Conservation (phyloP, 768 basidiomycete species). For the Agaricus blazei region DNA sequence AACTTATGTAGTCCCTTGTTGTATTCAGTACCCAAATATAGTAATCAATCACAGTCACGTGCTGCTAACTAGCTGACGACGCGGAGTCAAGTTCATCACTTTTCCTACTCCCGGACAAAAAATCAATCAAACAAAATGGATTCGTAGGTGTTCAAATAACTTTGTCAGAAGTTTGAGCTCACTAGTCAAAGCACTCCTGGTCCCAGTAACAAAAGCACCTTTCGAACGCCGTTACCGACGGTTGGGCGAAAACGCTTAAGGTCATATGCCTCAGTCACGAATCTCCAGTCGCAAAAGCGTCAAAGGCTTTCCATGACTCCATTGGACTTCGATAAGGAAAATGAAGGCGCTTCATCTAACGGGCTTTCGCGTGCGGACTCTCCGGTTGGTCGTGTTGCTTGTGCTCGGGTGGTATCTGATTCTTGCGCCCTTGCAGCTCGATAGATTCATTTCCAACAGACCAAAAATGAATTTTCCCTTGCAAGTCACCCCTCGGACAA, state of each 20-base stretch:
- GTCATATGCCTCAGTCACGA: slow-evolving; percentile 18
- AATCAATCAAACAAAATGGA: neutral
- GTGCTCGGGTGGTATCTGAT: neutral
- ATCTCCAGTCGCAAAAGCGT: slow-evolving; percentile 20
- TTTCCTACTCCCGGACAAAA: too few species aligned
- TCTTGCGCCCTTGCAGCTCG: slow-evolving; percentile 33
- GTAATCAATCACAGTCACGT: slow-evolving; percentile 4
- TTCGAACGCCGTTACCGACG: slow-evolving; percentile 5
- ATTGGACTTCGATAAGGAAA: slow-evolving; percentile 12
- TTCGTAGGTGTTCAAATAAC: neutral
- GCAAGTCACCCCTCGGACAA: slow-evolving; percentile 61
- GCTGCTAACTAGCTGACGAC: neutral
- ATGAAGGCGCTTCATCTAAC: slow-evolving; percentile 5
- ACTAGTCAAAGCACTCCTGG: neutral
- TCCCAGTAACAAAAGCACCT: neutral
- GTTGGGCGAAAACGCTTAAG: slow-evolving; percentile 2
- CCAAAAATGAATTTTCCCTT: slow-evolving; percentile 49
- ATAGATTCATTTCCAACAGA: slow-evolving; percentile 55
- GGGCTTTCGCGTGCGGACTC: slow-evolving; percentile 9
- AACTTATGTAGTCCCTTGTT: neutral
- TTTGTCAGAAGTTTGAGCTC: neutral
- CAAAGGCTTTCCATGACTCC: slow-evolving; percentile 16
- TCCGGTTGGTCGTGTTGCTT: slow-evolving; percentile 9
- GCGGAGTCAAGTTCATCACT: neutral
- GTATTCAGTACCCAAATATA: slow-evolving; percentile 2